Evolutionary conservation across 176 grass and related monocot species (phyloP).

Genomic region (Lolium rigidum): DNA sequence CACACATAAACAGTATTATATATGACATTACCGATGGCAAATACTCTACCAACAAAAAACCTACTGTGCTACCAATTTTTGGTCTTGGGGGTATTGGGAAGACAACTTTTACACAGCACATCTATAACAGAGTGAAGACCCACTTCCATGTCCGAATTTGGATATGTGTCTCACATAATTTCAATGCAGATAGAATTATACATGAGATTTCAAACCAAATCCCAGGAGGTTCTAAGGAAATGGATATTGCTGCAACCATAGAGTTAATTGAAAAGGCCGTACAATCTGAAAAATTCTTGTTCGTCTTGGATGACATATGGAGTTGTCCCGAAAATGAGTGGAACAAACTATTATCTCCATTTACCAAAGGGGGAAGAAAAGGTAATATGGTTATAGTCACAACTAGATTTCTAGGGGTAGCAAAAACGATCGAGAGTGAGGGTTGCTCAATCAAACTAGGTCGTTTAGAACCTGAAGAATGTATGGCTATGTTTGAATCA

Average conservation of each 20-base stretch:
- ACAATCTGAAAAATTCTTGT: not conserved
- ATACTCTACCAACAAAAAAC: not conserved
- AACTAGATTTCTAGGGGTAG: not conserved
- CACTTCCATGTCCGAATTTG: not conserved
- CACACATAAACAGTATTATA: not conserved
- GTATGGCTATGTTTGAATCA: not conserved
- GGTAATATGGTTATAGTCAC: conserved; percentile 3
- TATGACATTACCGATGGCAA: not conserved
- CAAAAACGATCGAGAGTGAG: not conserved
- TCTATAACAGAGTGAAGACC: not conserved
- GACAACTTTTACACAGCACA: not conserved
- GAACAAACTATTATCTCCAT: not conserved
- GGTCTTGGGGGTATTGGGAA: not conserved
- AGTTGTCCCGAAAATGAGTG: not conserved
- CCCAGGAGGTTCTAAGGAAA: not conserved
- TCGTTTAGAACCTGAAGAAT: not conserved
- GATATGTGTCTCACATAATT: not conserved
- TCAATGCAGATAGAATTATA: not conserved
- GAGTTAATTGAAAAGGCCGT: not conserved
- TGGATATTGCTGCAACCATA: not conserved
- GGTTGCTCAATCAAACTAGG: not conserved
- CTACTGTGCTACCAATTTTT: not conserved
- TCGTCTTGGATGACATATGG: not conserved
- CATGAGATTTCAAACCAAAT: not conserved
- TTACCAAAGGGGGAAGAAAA: not conserved